Conservation (phyloP, 176 grass and related monocot genomes). For the Zizania latifolia region DNA sequence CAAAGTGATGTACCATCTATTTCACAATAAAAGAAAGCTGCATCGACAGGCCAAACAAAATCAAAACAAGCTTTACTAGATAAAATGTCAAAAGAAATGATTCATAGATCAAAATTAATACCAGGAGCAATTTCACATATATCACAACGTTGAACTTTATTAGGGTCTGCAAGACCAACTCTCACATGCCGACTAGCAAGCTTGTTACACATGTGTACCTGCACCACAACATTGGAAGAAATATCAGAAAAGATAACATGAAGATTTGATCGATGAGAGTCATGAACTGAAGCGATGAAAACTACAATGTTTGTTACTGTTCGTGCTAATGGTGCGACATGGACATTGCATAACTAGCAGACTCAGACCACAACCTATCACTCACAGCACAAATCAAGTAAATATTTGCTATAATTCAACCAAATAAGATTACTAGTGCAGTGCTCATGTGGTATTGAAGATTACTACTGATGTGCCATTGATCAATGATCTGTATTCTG, state of each 20-base stretch:
- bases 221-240: slow-evolving; percentile 18
- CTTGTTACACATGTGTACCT: slow-evolving; percentile 99
- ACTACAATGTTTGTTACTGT: neutral
- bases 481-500: too few relatives aligned
- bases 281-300: neutral
- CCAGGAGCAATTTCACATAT: slow-evolving; percentile 96
- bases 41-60: slow-evolving; percentile 12
- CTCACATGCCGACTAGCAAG: slow-evolving; percentile 96
- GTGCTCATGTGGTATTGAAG: too few relatives aligned
- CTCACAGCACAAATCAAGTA: neutral
- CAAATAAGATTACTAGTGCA: neutral
- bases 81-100: neutral
- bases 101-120: slow-evolving; percentile 16
- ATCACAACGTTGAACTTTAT: slow-evolving; percentile 80
- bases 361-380: neutral
- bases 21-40: slow-evolving; percentile 99
- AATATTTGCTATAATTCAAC: neutral
- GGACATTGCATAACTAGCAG: neutral
- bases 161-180: slow-evolving; percentile 91
- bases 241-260: neutral
- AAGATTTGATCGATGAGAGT: neutral
- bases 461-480: neutral
- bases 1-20: slow-evolving; percentile 97
- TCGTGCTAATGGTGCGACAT: neutral
- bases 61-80: neutral